These are phyloP conservation scores for Globisporangium recalcitrans DNA, from an alignment of 352 stramenopile species.

Conservation along the genomic window DNA sequence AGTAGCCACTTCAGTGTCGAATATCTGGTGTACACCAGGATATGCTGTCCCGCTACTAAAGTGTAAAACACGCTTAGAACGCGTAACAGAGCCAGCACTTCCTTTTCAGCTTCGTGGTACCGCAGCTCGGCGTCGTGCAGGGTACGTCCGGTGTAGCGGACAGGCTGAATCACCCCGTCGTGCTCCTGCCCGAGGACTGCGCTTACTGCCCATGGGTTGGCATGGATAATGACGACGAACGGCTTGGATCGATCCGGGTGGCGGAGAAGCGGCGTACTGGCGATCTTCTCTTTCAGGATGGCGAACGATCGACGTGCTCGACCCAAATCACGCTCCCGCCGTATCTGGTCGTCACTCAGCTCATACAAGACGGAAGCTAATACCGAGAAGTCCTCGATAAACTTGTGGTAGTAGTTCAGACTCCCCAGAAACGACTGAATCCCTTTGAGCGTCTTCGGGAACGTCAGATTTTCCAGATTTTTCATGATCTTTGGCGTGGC, in stretches of 20 bases:
- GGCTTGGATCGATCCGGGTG: slow-evolving; percentile 12
- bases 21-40: slow-evolving; percentile 18
- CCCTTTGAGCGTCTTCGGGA: slow-evolving; percentile 16
- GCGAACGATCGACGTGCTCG: slow-evolving; percentile 3
- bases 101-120: slow-evolving; percentile 18
- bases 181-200: slow-evolving; percentile 12
- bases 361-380: slow-evolving; percentile 18
- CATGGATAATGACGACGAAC: slow-evolving; percentile 17
- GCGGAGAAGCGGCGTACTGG: slow-evolving; percentile 4
- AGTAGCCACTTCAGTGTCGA: slow-evolving; percentile 22
- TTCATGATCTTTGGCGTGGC: slow-evolving; percentile 16
- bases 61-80: slow-evolving; percentile 12
- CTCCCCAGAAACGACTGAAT: slow-evolving; percentile 20
- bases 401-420: slow-evolving; percentile 27
- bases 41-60: not conserved
- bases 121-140: slow-evolving; percentile 14
- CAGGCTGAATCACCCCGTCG: slow-evolving; percentile 11
- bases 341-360: slow-evolving; percentile 10
- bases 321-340: not conserved
- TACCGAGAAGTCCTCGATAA: slow-evolving; percentile 21
- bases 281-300: slow-evolving; percentile 15
- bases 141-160: slow-evolving; percentile 7
- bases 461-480: slow-evolving; percentile 4
- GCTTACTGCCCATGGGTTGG: slow-evolving; percentile 19
- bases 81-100: slow-evolving; percentile 14